These are phyloP conservation scores for Epichloe aotearoae DNA, from an alignment of 2,329 filamentous ascomycete genomes.

Conservation along the genomic window DNA sequence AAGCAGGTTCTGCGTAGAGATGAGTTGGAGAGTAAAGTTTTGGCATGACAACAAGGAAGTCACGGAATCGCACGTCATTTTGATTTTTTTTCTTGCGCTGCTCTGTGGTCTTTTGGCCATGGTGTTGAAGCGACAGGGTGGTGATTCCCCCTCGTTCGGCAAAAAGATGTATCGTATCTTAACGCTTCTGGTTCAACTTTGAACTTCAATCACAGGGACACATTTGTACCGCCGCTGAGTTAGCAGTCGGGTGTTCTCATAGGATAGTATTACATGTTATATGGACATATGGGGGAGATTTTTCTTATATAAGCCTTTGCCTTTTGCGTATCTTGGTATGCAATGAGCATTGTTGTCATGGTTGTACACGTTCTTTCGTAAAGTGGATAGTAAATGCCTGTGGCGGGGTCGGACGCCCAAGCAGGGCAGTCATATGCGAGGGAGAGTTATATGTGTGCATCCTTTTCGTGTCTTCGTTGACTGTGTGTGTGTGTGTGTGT, in stretches of 20 bases:
- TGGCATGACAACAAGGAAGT: neutral
- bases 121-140: conserved; percentile 7
- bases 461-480: neutral
- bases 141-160: conserved; percentile 16
- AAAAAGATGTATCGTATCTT: conserved; percentile 53
- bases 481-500: neutral
- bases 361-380: neutral
- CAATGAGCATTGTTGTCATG: neutral
- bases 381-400: neutral
- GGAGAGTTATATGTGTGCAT: neutral
- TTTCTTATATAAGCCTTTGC: neutral
- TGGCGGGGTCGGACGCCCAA: neutral
- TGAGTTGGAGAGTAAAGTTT: neutral
- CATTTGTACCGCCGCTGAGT: neutral
- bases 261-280: neutral
- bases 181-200: conserved; percentile 28
- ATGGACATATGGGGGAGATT: neutral
- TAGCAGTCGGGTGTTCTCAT: neutral
- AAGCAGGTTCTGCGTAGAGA: neutral
- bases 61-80: conserved; percentile 11
- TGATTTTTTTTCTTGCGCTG: conserved; percentile 39
- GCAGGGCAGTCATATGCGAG: neutral
- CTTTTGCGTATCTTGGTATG: neutral
- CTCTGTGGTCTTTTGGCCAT: conserved; percentile 48
- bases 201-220: neutral